A percentile compares a stretch with the other conserved stretches of the same genome.
Evolutionary conservation across 1,284 basidiomycete genomes (phyloP).

Genomic region (Pyrrhoderma lamaoense): DNA sequence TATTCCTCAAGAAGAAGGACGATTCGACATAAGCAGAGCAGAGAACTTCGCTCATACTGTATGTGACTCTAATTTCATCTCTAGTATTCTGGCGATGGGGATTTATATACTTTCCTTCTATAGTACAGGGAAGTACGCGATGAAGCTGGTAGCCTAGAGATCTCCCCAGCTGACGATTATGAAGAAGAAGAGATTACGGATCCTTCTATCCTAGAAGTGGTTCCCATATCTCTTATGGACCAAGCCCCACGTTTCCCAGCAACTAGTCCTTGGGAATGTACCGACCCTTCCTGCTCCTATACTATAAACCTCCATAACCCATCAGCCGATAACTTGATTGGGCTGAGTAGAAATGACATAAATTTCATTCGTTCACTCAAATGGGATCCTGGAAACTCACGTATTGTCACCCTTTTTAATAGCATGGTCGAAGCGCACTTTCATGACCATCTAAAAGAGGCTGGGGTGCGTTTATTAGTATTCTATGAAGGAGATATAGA

Average conservation of each 20-base stretch:
- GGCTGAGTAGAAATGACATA: constrained; percentile 1
- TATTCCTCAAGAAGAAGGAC: not conserved
- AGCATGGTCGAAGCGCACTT: constrained; percentile 16
- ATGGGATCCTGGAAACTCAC: constrained; percentile 5
- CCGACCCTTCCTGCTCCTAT: constrained; percentile 4
- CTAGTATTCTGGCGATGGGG: not conserved
- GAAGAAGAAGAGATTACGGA: constrained; percentile 1
- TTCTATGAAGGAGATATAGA: not conserved
- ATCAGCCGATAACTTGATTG: not conserved
- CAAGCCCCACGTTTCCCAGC: constrained; percentile 5
- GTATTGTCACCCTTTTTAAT: constrained; percentile 10
- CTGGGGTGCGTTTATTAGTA: constrained; percentile 7
- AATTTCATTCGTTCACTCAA: not conserved
- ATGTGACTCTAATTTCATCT: not conserved
- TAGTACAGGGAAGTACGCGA: constrained; percentile 1
- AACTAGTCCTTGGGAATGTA: constrained; percentile 5
- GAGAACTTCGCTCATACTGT: constrained; percentile 3
- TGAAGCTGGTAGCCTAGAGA: not conserved
- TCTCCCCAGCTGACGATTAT: not conserved
- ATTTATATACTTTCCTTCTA: not conserved
- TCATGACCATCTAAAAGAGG: constrained; percentile 6
- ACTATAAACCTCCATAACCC: constrained; percentile 1
- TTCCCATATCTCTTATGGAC: constrained; percentile 1
- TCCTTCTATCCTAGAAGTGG: not conserved
- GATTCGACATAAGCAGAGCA: not conserved